A percentile compares a stretch with the other conserved stretches of the same genome.
Conservation (phyloP, 495 filamentous ascomycete genomes). For the Penicillium tannophilum region DNA sequence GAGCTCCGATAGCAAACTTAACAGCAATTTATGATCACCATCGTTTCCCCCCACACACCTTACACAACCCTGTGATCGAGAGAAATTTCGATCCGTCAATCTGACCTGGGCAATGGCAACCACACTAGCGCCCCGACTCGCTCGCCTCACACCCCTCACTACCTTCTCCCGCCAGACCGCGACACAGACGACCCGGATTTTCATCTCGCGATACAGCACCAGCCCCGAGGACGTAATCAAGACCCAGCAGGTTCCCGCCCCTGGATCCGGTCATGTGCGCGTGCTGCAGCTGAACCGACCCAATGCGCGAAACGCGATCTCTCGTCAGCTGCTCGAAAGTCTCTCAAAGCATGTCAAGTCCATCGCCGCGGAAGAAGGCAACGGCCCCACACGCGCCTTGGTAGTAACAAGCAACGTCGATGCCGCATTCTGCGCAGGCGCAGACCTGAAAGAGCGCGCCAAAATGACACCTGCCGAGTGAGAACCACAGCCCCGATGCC, state of each 20-base stretch:
- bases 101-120: slow-evolving; percentile 20
- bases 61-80: slow-evolving; percentile 10
- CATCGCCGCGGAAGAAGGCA: slow-evolving; percentile 67
- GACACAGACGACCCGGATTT: slow-evolving; percentile 30
- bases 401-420: slow-evolving; percentile 79
- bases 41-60: not conserved
- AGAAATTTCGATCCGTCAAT: slow-evolving; percentile 1
- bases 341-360: slow-evolving; percentile 69
- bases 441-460: slow-evolving; percentile 86
- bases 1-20: slow-evolving; percentile 13
- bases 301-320: slow-evolving; percentile 85
- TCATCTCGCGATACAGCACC: slow-evolving; percentile 42
- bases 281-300: slow-evolving; percentile 87
- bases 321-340: slow-evolving; percentile 67
- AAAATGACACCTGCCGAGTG: slow-evolving; percentile 72
- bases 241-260: slow-evolving; percentile 71
- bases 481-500: slow-evolving; percentile 9
- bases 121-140: slow-evolving; percentile 38
- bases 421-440: slow-evolving; percentile 86
- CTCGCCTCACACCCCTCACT: slow-evolving; percentile 26
- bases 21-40: slow-evolving; percentile 3
- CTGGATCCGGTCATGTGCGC: slow-evolving; percentile 80
- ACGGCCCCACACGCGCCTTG: slow-evolving; percentile 69
- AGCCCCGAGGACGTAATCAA: slow-evolving; percentile 59
- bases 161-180: slow-evolving; percentile 21